Evolutionary conservation across 2,329 filamentous ascomycete genomes (phyloP).

Genomic region (Pezicula neosporulosa): DNA sequence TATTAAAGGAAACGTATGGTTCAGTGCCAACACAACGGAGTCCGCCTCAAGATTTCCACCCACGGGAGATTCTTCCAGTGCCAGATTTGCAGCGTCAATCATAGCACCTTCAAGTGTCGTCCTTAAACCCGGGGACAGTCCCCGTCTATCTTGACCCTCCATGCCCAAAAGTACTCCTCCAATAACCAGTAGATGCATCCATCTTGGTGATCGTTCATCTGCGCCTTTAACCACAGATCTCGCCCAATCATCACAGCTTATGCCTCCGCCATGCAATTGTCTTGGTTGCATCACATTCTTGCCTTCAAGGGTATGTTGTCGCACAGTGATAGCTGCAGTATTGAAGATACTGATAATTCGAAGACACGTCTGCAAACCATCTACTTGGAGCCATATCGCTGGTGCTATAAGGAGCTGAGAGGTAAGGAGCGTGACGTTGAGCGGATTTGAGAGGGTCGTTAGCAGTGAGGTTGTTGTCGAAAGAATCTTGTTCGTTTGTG

Average conservation of each 20-base stretch:
- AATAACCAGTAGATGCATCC: slow-evolving; percentile 64
- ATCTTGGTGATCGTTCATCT: slow-evolving; percentile 58
- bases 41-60: slow-evolving; percentile 45
- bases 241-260: slow-evolving; percentile 38
- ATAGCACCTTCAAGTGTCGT: slow-evolving; percentile 57
- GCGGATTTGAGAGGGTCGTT: slow-evolving; percentile 53
- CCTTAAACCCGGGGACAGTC: slow-evolving; percentile 47
- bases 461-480: slow-evolving; percentile 52
- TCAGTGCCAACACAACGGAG: slow-evolving; percentile 57
- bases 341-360: slow-evolving; percentile 55
- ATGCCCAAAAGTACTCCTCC: slow-evolving; percentile 60
- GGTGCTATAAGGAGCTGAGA: slow-evolving; percentile 55
- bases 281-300: slow-evolving; percentile 30
- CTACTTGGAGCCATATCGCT: slow-evolving; percentile 51
- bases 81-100: slow-evolving; percentile 57
- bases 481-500: slow-evolving; percentile 29
- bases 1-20: slow-evolving; percentile 59
- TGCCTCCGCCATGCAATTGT: slow-evolving; percentile 51
- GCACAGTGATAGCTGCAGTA: slow-evolving; percentile 37
- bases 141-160: slow-evolving; percentile 52
- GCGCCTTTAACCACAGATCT: slow-evolving; percentile 34
- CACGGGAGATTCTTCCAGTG: slow-evolving; percentile 47
- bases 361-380: slow-evolving; percentile 47
- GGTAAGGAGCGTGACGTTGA: slow-evolving; percentile 55
- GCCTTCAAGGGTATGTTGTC: slow-evolving; percentile 29